phyloP scores from a whole-genome alignment of 2,329 filamentous ascomycete species.

The Helotiales sp. region DNA sequence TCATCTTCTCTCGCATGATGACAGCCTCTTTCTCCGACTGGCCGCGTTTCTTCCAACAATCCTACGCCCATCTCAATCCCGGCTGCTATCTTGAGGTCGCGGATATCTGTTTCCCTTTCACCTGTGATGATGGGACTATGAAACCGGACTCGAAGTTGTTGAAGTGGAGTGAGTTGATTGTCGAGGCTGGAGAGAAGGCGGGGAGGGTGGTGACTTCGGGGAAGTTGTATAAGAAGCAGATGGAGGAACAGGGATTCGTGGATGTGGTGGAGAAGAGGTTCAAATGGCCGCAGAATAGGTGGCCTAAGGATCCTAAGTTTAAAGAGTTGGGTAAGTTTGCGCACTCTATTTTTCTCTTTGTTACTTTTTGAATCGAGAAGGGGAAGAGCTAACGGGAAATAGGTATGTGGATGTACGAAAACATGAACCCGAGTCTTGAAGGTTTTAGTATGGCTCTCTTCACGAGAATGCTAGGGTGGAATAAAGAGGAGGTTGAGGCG shows the following conservation, averaged over 20 bases:
- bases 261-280: conserved; percentile 41
- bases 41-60: conserved; percentile 16
- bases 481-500: conserved; percentile 20
- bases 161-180: conserved; percentile 27
- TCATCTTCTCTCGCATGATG: conserved; percentile 51
- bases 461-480: conserved; percentile 20
- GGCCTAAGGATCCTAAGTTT: conserved; percentile 47
- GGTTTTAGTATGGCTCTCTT: conserved; percentile 22
- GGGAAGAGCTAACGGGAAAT: conserved; percentile 15
- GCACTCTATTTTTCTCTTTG: conserved; percentile 23
- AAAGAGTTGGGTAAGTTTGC: conserved; percentile 22
- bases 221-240: conserved; percentile 11
- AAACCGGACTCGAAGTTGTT: conserved; percentile 28
- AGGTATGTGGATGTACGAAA: conserved; percentile 27
- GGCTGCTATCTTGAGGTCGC: conserved; percentile 35
- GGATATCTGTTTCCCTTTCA: conserved; percentile 26
- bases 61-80: conserved; percentile 19
- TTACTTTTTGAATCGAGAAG: conserved; percentile 26
- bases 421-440: conserved; percentile 6
- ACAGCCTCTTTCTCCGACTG: conserved; percentile 17
- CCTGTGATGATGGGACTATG: conserved; percentile 36
- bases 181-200: conserved; percentile 33
- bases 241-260: conserved; percentile 24
- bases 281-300: conserved; percentile 51
- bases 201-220: conserved; percentile 35